Conservation (phyloP, 2,329 filamentous ascomycete species). For the Cadophora sp. region DNA sequence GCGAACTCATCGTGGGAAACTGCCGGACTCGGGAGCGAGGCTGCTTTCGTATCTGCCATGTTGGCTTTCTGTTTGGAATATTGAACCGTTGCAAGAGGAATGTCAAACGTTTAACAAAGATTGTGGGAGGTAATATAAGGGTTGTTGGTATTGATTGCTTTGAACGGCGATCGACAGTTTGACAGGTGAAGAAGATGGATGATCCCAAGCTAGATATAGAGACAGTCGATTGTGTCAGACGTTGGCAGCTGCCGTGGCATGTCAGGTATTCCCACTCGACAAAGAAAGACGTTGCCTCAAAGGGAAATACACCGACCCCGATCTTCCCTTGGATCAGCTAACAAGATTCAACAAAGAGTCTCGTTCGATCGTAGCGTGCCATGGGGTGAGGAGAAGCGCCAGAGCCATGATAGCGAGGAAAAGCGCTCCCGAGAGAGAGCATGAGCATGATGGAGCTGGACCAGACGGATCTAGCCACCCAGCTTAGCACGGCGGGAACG, state of each 20-base stretch:
- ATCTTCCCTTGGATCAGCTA: background rate
- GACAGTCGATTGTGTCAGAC: constrained; percentile 5
- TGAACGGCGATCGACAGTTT: constrained; percentile 10
- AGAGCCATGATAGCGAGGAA: constrained; percentile 1
- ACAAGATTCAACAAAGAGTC: background rate
- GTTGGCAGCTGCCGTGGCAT: constrained; percentile 15
- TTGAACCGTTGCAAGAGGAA: background rate
- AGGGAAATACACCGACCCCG: constrained; percentile 7
- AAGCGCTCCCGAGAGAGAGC: constrained; percentile 14
- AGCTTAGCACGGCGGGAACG: background rate
- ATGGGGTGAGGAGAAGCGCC: constrained; percentile 10
- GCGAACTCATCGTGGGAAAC: constrained; percentile 31
- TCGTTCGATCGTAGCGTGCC: background rate
- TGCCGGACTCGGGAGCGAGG: constrained; percentile 17
- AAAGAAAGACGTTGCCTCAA: background rate
- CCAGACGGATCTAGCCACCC: constrained; percentile 10
- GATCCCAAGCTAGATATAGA: constrained; percentile 14
- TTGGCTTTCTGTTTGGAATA: background rate
- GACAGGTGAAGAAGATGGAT: constrained; percentile 3
- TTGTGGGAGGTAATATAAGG: background rate
- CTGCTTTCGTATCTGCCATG: constrained; percentile 14
- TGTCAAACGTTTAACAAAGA: background rate
- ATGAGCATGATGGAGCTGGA: background rate
- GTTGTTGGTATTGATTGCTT: constrained; percentile 6
- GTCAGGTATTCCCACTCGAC: no score